These are phyloP conservation scores for Aspergillus alliaceus DNA, from an alignment of 2,329 filamentous ascomycete genomes.

Conservation along the genomic window DNA sequence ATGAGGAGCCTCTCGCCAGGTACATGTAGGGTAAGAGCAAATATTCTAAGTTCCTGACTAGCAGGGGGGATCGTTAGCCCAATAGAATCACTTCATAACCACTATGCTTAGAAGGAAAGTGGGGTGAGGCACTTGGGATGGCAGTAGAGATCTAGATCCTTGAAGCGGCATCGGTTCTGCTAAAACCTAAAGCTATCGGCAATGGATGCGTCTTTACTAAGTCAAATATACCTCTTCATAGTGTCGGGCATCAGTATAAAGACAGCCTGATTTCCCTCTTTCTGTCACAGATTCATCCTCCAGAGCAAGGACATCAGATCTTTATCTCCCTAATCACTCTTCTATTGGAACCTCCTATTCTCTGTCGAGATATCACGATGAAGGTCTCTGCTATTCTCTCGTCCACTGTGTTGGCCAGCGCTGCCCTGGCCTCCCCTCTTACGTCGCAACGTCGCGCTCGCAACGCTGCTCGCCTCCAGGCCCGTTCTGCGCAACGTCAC, in stretches of 20 bases:
- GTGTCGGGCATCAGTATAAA: background rate
- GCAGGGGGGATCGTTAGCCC: too few relatives aligned
- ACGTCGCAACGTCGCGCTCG: slow-evolving; percentile 41
- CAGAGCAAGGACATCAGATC: background rate
- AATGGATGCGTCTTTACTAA: too few relatives aligned
- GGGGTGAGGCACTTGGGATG: too few relatives aligned
- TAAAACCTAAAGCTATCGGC: too few relatives aligned
- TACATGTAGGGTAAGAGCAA: too few relatives aligned
- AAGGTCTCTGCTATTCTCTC: slow-evolving; percentile 46
- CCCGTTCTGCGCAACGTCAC: slow-evolving; percentile 25
- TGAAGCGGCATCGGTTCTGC: too few relatives aligned
- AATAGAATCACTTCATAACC: too few relatives aligned
- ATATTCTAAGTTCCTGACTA: too few relatives aligned
- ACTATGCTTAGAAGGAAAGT: too few relatives aligned
- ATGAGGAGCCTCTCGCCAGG: too few relatives aligned
- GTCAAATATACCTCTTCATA: background rate
- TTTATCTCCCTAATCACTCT: background rate
- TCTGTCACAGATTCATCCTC: background rate
- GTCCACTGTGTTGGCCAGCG: slow-evolving; percentile 42
- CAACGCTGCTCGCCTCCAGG: slow-evolving; percentile 22
- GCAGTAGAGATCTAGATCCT: too few relatives aligned
- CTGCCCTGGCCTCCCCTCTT: slow-evolving; percentile 49
- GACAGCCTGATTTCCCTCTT: background rate
- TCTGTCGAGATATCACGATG: slow-evolving; percentile 37
- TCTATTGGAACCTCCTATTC: background rate